Percentiles rank a stretch among this genome's conserved stretches.
Conservation (phyloP, 2,329 filamentous ascomycete species). For the Nemania serpens region DNA sequence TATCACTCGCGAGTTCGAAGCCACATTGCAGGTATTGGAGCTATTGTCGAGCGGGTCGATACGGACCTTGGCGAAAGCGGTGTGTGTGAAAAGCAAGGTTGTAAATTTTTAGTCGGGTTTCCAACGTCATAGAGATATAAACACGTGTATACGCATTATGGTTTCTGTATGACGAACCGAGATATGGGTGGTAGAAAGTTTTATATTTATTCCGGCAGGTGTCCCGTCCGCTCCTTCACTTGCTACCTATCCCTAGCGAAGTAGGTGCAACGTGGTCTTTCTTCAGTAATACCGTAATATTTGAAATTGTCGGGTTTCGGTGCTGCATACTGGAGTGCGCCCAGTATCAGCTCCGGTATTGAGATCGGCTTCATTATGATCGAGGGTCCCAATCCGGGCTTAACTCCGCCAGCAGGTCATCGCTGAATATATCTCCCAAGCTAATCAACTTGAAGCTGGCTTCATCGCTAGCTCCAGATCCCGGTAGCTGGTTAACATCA, state of each 20-base stretch:
- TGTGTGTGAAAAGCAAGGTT: constrained; percentile 54
- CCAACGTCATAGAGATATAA: neutral
- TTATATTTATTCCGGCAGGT: constrained; percentile 7
- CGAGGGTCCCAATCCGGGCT: constrained; percentile 49
- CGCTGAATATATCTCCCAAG: constrained; percentile 47
- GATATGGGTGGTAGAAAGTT: neutral
- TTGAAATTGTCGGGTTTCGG: neutral
- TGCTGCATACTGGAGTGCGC: neutral
- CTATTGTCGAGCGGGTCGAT: constrained; percentile 57
- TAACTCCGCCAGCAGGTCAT: constrained; percentile 43
- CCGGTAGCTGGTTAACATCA: constrained; percentile 56
- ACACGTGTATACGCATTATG: constrained; percentile 1
- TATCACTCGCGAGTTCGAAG: constrained; percentile 54
- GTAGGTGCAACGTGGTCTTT: neutral
- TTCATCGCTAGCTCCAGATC: constrained; percentile 50
- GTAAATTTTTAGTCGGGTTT: constrained; percentile 36
- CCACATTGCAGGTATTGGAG: constrained; percentile 60
- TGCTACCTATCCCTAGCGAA: neutral
- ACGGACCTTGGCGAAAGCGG: constrained; percentile 52
- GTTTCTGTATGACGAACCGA: neutral
- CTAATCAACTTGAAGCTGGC: constrained; percentile 58
- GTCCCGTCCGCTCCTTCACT: neutral
- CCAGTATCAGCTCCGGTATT: neutral
- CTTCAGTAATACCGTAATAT: neutral
- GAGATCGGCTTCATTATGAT: too few relatives aligned